Evolutionary conservation across 768 basidiomycete species (phyloP), one percentile per base, ranked within the genome.

Genomic region (Kwoniella sp.): DNA sequence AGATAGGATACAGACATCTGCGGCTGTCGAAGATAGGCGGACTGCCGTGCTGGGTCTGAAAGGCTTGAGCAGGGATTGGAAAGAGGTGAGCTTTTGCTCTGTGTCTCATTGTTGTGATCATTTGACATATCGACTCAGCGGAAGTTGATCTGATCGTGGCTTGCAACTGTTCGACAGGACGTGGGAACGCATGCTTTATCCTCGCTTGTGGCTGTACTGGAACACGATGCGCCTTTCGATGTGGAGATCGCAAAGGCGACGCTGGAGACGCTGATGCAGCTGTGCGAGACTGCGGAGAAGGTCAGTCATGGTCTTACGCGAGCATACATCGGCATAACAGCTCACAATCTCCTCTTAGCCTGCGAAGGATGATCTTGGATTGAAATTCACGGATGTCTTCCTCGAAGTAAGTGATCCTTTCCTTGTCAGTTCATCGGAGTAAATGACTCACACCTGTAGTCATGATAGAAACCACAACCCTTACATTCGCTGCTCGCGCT

Each of bases 31-130:
- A 30, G 96, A 98, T 82, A 85, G 96, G 72, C 86, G 92, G 63
- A 95, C 95, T 28, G 90, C 95, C 0, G 89, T 99, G n/a, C 83
- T 96, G 58, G 87, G 92, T 0, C 85, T 99, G 70, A 98, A 98
- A 79, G 95, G 94, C 23, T 87, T 98, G 58, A 84, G 89, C 52
- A 86, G 93, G 64, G 94, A 96, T 80, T 92, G 90, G 84, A 94
- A 90, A 79, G 85, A 88, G 65, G 82, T 81, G 50, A 62, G 80
- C 72, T 11, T 45, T 45, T 45, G 41, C 41, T 37, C 22, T 12
- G 20, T 12, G 11, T 58, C 22, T 22, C 17, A 2, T 9, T 22
- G 8, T 38, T n/a, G 12, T 15, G 26, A 29, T 31, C 13, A 4
- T 29, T 38, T 41, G 20, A 25, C 41, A 1, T 22, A 26, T 34